phyloP scores from a whole-genome alignment of 2,329 filamentous ascomycete genomes.

The Penicillium sp. region DNA sequence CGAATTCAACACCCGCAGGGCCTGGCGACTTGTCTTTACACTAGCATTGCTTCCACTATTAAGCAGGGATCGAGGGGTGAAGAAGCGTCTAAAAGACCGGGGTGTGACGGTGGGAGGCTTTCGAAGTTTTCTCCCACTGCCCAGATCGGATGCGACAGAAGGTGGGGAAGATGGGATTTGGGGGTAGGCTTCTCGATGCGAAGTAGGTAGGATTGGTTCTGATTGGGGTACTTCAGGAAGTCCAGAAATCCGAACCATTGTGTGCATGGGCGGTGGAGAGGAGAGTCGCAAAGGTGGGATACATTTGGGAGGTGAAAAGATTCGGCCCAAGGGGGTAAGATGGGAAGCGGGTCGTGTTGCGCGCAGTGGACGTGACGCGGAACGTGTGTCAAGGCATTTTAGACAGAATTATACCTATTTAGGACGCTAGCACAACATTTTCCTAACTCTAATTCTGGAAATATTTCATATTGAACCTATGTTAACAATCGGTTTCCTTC shows the following conservation, averaged over 20 bases:
- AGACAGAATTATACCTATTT: background rate
- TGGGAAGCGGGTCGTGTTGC: conserved; percentile 26
- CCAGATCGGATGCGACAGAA: conserved; percentile 41
- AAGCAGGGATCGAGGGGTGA: conserved; percentile 49
- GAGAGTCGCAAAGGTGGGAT: conserved; percentile 13
- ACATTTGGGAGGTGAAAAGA: conserved; percentile 15
- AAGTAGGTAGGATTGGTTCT: conserved; percentile 33
- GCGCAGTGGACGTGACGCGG: conserved; percentile 27
- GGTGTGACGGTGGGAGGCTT: conserved; percentile 52
- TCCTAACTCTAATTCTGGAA: too few species aligned
- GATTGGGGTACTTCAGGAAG: conserved; percentile 36
- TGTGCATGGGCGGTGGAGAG: conserved; percentile 22
- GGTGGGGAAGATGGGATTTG: conserved; percentile 44
- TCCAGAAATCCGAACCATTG: conserved; percentile 34
- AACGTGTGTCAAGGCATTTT: conserved; percentile 17
- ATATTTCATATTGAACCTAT: background rate
- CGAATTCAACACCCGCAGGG: conserved; percentile 45
- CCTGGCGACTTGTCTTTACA: conserved; percentile 45
- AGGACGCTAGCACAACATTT: background rate
- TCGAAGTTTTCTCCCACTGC: conserved; percentile 38
- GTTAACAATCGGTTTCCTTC: background rate
- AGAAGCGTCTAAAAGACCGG: conserved; percentile 53
- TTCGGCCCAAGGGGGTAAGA: conserved; percentile 24
- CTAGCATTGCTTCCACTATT: conserved; percentile 34
- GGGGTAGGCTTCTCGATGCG: conserved; percentile 26